A percentile compares a stretch with the other conserved stretches of the same genome.
These are phyloP conservation scores for Wickerhamomyces kurtzmanii DNA, from an alignment of 805 yeast genomes.

Conservation along the genomic window DNA sequence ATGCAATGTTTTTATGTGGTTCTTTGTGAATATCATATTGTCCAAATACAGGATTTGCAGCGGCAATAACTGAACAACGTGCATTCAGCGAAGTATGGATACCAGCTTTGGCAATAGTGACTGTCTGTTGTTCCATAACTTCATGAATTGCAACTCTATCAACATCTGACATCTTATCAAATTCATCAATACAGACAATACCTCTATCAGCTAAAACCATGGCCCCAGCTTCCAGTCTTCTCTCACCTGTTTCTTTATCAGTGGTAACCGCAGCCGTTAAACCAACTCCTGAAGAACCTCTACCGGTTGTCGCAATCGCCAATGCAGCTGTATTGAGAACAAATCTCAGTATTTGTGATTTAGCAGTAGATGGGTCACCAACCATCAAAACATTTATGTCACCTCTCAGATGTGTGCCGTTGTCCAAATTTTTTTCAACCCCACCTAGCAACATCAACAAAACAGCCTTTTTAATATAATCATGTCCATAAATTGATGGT, in stretches of 20 bases:
- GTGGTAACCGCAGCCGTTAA: conserved; percentile 96
- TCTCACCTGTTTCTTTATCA: conserved; percentile 94
- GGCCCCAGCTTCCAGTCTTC: conserved; percentile 97
- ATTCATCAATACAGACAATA: conserved; percentile 96
- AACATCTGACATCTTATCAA: conserved; percentile 94
- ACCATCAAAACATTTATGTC: conserved; percentile 94
- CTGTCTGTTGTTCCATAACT: conserved; percentile 99
- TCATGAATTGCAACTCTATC: conserved; percentile 98
- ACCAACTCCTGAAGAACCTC: conserved; percentile 99
- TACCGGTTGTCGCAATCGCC: conserved; percentile 97
- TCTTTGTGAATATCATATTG: conserved; percentile 94
- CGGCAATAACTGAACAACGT: conserved; percentile 93
- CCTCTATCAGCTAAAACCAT: conserved; percentile 98
- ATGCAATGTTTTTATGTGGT: conserved; percentile 92
- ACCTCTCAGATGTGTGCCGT: conserved; percentile 96
- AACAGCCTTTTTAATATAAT: conserved; percentile 83
- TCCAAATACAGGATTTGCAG: conserved; percentile 96
- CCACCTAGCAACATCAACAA: conserved; percentile 89
- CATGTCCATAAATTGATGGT: conserved; percentile 93
- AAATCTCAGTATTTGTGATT: conserved; percentile 89
- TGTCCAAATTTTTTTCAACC: conserved; percentile 83
- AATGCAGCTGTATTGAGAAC: conserved; percentile 91
- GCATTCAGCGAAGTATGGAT: conserved; percentile 95
- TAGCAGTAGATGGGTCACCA: conserved; percentile 98
- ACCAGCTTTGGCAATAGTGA: conserved; percentile 96